Evolutionary conservation across 768 basidiomycete genomes (phyloP).

Genomic region (Kondoa malvinella): DNA sequence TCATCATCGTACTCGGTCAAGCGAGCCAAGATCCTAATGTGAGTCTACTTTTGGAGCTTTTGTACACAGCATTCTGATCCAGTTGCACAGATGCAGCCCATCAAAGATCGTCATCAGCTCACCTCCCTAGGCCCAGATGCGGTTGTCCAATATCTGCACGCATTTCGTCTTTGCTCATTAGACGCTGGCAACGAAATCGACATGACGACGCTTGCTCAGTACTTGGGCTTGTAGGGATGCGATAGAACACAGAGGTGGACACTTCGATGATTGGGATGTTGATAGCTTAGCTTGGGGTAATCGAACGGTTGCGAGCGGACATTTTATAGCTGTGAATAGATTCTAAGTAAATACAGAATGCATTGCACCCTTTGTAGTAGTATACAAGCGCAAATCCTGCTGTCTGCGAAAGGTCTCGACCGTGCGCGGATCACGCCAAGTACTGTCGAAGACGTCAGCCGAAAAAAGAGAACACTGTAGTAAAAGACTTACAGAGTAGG

Average conservation of each 20-base stretch:
- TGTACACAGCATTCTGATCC: too few relatives aligned
- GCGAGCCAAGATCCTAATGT: too few relatives aligned
- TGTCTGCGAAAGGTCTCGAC: background rate
- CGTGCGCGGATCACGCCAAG: background rate
- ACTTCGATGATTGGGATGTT: too few relatives aligned
- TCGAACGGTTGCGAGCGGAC: too few relatives aligned
- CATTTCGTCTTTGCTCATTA: background rate
- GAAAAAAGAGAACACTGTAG: background rate
- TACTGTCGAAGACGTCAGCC: too few relatives aligned
- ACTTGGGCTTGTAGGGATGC: too few relatives aligned
- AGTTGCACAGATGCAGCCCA: background rate
- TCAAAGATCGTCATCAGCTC: background rate
- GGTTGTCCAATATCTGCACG: background rate
- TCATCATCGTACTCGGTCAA: too few relatives aligned
- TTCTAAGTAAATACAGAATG: background rate
- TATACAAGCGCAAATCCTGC: background rate
- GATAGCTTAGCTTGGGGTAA: too few relatives aligned
- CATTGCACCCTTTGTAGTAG: background rate
- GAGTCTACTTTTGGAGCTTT: too few relatives aligned
- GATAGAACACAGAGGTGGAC: too few relatives aligned
- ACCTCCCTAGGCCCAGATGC: background rate
- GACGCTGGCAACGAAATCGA: background rate
- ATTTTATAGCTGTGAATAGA: too few relatives aligned
- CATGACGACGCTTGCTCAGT: background rate
- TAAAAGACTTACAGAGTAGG: constrained; percentile 1